Evolutionary conservation across 2,329 filamentous ascomycete genomes (phyloP).

Genomic region (Plectosphaerella plurivora): DNA sequence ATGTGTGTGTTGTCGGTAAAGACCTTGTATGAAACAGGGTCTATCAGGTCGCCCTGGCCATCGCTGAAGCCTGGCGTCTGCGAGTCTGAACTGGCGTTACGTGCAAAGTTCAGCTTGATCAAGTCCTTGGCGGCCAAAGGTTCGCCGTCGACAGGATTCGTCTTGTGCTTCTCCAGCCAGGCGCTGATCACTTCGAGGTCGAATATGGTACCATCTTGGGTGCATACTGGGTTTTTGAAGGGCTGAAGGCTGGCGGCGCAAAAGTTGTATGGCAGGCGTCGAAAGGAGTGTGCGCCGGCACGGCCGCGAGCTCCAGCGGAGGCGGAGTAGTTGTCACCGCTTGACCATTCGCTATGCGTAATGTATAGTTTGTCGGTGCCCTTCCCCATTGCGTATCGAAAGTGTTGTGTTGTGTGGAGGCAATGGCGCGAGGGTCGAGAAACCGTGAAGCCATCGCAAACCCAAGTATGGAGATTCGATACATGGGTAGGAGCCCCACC

Average conservation of each 20-base stretch:
- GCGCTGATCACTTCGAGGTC: slow-evolving; percentile 91
- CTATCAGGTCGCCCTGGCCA: slow-evolving; percentile 75
- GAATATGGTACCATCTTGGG: slow-evolving; percentile 80
- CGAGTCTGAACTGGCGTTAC: slow-evolving; percentile 69
- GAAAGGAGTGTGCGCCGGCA: slow-evolving; percentile 61
- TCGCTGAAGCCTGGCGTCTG: slow-evolving; percentile 42
- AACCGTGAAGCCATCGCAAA: too few species aligned
- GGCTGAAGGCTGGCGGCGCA: slow-evolving; percentile 95
- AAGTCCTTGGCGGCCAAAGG: slow-evolving; percentile 77
- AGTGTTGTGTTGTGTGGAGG: too few species aligned
- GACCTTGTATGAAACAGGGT: slow-evolving; percentile 95
- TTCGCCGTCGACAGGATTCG: slow-evolving; percentile 82
- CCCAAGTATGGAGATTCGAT: too few species aligned
- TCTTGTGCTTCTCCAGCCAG: slow-evolving; percentile 91
- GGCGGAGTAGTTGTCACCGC: slow-evolving; percentile 81
- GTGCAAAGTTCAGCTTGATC: slow-evolving; percentile 85
- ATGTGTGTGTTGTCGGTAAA: slow-evolving; percentile 98
- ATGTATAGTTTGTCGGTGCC: slow-evolving; percentile 57
- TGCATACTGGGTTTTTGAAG: slow-evolving; percentile 93
- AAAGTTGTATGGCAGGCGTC: slow-evolving; percentile 93
- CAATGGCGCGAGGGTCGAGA: too few species aligned
- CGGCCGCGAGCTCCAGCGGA: slow-evolving; percentile 64
- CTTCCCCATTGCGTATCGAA: slow-evolving; percentile 35
- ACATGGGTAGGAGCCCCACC: too few species aligned
- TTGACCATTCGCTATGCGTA: slow-evolving; percentile 97